Evolutionary conservation across 2,329 filamentous ascomycete genomes (phyloP).

Genomic region (Triangularia verruculosa): DNA sequence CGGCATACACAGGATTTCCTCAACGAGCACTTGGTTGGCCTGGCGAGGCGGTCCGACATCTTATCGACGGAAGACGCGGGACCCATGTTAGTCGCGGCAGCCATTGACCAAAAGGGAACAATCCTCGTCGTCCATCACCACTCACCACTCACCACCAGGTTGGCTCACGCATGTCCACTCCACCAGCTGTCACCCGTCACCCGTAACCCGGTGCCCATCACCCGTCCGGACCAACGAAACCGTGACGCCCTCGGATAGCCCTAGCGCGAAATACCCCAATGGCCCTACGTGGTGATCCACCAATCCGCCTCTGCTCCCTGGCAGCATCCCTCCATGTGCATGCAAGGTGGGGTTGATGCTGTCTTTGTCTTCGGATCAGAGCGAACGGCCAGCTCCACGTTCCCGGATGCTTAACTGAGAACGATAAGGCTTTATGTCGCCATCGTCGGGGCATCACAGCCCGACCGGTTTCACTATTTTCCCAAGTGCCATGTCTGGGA

Average conservation of each 20-base stretch:
- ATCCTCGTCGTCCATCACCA: background rate
- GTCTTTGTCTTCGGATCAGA: constrained; percentile 9
- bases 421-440: constrained; percentile 5
- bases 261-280: constrained; percentile 5
- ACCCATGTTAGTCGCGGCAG: background rate
- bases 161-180: background rate
- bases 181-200: background rate
- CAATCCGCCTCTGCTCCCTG: background rate
- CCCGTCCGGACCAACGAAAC: background rate
- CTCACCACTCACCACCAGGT: background rate
- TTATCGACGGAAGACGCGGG: constrained; percentile 10
- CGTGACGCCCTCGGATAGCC: background rate
- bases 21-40: background rate
- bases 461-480: constrained; percentile 17
- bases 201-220: background rate
- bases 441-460: constrained; percentile 27
- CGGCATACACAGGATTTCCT: background rate
- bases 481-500: background rate
- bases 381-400: constrained; percentile 9
- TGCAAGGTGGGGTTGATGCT: constrained; percentile 5
- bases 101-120: constrained; percentile 1
- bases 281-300: background rate
- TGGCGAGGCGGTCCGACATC: background rate
- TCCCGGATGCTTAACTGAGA: constrained; percentile 2
- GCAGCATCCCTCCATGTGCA: background rate